Evolutionary conservation across 1,139 yeast genomes (phyloP).

Genomic region (Kodamaea anthophila): DNA sequence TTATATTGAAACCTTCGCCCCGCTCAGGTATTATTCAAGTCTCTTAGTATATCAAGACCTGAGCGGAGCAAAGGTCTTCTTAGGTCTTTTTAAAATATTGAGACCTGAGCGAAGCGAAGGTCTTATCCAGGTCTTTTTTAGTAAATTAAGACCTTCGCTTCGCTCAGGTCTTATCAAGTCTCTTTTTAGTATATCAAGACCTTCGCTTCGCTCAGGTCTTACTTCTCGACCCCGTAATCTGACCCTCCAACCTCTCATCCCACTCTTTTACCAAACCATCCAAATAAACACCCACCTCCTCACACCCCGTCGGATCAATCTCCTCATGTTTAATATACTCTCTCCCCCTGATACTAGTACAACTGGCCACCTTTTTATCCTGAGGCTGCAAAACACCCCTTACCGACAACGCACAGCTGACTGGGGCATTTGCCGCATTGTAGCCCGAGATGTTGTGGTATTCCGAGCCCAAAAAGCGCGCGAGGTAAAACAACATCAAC

Average conservation of each 20-base stretch:
- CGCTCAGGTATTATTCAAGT: too few relatives aligned
- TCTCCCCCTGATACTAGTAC: constrained; percentile 54
- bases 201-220: neutral
- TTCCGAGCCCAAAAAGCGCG: constrained; percentile 74
- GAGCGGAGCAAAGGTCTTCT: too few relatives aligned
- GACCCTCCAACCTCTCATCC: constrained; percentile 62
- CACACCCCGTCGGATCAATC: constrained; percentile 58
- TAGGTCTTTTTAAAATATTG: too few relatives aligned
- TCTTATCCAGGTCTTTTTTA: too few relatives aligned
- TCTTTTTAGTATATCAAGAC: too few relatives aligned
- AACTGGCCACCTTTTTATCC: constrained; percentile 67
- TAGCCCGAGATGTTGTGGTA: constrained; percentile 88
- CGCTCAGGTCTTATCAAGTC: too few relatives aligned
- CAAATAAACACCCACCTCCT: constrained; percentile 57
- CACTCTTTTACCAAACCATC: constrained; percentile 37
- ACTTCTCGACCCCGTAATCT: constrained; percentile 38
- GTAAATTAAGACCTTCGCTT: too few relatives aligned
- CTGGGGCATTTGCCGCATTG: constrained; percentile 83
- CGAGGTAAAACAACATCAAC: constrained; percentile 77
- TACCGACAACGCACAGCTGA: constrained; percentile 27
- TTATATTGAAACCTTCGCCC: too few relatives aligned
- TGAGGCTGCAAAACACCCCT: constrained; percentile 45
- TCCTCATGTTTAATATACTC: constrained; percentile 54
- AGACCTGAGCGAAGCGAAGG: too few relatives aligned
- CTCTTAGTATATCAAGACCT: too few relatives aligned